These are phyloP conservation scores for Psilocybe subaeruginosa DNA, from an alignment of 768 basidiomycete genomes.

Conservation along the genomic window DNA sequence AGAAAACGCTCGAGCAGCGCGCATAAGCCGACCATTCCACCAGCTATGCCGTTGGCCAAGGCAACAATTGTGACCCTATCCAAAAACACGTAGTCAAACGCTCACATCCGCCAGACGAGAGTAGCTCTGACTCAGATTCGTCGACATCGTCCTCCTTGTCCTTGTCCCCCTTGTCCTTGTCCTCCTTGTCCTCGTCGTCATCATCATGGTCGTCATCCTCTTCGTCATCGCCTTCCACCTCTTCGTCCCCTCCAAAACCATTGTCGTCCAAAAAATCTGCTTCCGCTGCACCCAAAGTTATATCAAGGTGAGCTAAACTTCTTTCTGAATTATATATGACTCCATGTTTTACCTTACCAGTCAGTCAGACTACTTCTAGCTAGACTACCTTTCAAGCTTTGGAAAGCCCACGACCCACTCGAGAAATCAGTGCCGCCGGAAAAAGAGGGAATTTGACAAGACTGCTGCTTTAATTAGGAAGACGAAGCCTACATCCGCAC, in stretches of 20 bases:
- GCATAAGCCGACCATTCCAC: background rate
- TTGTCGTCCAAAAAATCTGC: slow-evolving; percentile 23
- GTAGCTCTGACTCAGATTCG: slow-evolving; percentile 15
- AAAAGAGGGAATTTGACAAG: slow-evolving; percentile 37
- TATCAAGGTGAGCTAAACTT: background rate
- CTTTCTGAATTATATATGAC: too few species aligned
- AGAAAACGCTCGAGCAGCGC: slow-evolving; percentile 25
- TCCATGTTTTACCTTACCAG: too few species aligned
- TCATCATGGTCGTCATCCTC: slow-evolving; percentile 24
- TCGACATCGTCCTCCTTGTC: slow-evolving; percentile 29
- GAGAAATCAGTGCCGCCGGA: slow-evolving; percentile 60
- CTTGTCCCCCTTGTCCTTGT: slow-evolving; percentile 23
- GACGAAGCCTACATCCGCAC: background rate
- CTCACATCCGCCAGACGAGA: slow-evolving; percentile 1
- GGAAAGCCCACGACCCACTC: slow-evolving; percentile 62
- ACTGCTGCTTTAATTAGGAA: background rate
- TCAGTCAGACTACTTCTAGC: too few species aligned
- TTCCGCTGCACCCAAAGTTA: background rate
- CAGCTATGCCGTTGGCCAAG: background rate
- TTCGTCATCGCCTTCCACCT: slow-evolving; percentile 17
- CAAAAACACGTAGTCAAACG: slow-evolving; percentile 7
- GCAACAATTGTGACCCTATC: background rate
- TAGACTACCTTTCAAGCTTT: slow-evolving; percentile 32
- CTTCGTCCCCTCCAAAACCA: slow-evolving; percentile 26
- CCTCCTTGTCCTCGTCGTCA: slow-evolving; percentile 14